phyloP scores from a whole-genome alignment of 257 asterid species.

The Solanum raphanifolium region DNA sequence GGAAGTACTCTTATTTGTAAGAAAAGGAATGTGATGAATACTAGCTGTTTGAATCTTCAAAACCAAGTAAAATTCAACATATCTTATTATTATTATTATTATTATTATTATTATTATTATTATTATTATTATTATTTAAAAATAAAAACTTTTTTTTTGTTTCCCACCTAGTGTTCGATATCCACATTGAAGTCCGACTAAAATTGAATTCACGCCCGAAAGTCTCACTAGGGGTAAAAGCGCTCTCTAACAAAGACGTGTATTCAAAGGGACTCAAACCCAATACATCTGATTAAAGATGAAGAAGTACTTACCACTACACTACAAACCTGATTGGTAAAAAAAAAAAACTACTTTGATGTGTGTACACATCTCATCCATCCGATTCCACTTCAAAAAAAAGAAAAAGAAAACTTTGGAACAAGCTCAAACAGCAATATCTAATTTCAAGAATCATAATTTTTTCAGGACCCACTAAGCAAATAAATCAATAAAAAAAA shows the following conservation, averaged over 20 bases:
- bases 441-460: constrained; percentile 12
- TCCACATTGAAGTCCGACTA: background rate
- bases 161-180: too few relatives aligned
- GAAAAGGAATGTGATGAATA: constrained; percentile 4
- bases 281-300: background rate
- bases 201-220: too few relatives aligned
- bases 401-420: background rate
- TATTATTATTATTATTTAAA: too few relatives aligned
- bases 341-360: background rate
- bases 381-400: background rate
- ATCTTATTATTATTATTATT: too few relatives aligned
- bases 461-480: constrained; percentile 1
- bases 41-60: constrained; percentile 12
- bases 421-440: constrained; percentile 4
- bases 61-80: constrained; percentile 6
- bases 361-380: background rate
- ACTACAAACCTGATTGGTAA: too few relatives aligned
- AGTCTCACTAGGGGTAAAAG: background rate
- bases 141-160: too few relatives aligned
- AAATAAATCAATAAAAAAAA: background rate
- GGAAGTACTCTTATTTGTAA: constrained; percentile 6
- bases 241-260: background rate
- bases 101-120: too few relatives aligned
- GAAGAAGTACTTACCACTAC: too few relatives aligned
- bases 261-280: too few relatives aligned